Base-by-base conservation (phyloP, 371 early-diverging fungal species). In the Mucor plumbeus region DNA sequence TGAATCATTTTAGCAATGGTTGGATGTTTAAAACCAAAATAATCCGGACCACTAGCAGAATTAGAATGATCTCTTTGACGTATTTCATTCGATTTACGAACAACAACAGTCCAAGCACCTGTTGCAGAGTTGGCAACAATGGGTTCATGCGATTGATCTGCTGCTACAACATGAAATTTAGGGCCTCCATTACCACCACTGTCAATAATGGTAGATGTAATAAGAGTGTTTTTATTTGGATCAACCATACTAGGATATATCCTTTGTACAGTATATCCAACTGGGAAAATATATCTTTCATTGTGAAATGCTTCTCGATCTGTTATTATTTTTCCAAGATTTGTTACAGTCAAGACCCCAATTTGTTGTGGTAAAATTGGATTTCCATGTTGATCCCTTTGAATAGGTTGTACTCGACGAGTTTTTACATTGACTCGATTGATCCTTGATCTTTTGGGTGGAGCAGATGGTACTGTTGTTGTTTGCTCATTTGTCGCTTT, bases 1-100 rank as follows among this genome's bases (percentile, higher is more conserved):
- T 97, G 96, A 36, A 97, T 92, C 85, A 94, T 81, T 70, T 90
- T 93, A n/a, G 91, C 88, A 62, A 97, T 91, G 9, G 94, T 93
- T 2, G 95, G 93, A 54, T 94, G 91, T 39, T 95, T 87, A 63
- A 96, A 91, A 0, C 96, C 97, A 78, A 90, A 96, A 66, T 91
- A 95, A 67, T 97, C 97, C 2, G 96, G 96, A 1, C 97, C 97
- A 9, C 91, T 91, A 0, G 92, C 93, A 9, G 92, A 91, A 54
- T 91, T 92, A 31, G 91, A 90, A 66, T 90, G 91, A 34, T 90
- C 91, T 3, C 90, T 84, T 35, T 92, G 86, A 9, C 94, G 87
- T 43, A 96, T 86, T 50, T 86, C 85, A 59, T 93, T 91, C 5
- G 94, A 89, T 13, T 85, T 80, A 59, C 91, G 91, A 14, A 95